Conservation (phyloP, 1,284 basidiomycete species). For the Leccinum proximum region DNA sequence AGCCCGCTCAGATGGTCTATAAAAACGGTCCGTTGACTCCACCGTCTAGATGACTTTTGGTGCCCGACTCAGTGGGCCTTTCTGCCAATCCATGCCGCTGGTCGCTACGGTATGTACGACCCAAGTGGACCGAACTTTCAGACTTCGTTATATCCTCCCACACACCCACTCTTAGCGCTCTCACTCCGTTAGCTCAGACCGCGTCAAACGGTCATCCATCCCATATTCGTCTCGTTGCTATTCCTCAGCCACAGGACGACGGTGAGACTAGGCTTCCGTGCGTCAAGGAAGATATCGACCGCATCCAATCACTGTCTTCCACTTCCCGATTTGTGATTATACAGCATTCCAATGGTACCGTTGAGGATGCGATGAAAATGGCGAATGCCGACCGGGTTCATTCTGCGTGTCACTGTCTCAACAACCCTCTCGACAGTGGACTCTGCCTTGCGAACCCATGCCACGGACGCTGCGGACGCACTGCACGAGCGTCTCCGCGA, state of each 20-base stretch:
- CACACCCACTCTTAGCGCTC: not conserved
- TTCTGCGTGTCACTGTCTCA: not conserved
- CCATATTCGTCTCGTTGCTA: not conserved
- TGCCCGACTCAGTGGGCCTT: not conserved
- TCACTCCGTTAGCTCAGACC: not conserved
- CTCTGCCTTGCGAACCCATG: not conserved
- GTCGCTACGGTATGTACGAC: not conserved
- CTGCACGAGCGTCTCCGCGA: not conserved
- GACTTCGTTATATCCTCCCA: not conserved
- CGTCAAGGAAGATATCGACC: too few species aligned
- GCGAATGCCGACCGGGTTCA: not conserved
- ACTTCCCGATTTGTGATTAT: not conserved
- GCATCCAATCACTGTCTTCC: not conserved
- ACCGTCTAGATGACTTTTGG: not conserved
- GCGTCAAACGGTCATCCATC: not conserved
- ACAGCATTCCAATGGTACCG: not conserved
- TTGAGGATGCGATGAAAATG: not conserved
- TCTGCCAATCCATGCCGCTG: not conserved
- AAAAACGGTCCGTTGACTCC: slow-evolving; percentile 17
- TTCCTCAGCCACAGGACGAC: not conserved
- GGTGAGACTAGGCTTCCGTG: not conserved
- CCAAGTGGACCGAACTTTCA: not conserved
- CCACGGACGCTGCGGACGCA: not conserved
- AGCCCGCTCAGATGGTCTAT: slow-evolving; percentile 15
- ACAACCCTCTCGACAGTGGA: not conserved